Base-by-base conservation (phyloP, 768 basidiomycete genomes). In the Suillus subaureus region DNA sequence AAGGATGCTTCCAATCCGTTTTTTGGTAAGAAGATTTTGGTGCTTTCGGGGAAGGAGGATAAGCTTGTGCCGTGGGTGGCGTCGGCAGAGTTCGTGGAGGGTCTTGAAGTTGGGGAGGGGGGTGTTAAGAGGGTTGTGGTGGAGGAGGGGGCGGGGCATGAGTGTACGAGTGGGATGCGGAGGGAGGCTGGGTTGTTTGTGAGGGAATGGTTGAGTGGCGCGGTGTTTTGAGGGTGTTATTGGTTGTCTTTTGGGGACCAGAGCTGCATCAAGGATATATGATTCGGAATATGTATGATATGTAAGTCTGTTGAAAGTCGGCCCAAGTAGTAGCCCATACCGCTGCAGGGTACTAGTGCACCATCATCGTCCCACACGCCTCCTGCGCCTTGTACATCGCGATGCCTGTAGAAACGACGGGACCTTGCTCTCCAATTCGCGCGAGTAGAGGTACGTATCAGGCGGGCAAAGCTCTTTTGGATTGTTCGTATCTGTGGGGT, bases 11-110 rank as follows among this genome's bases (percentile, higher is more conserved):
- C 74, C 12, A 90, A 90, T 68, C 86, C 89, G 1, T 94, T 91
- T 74, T 65, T 81, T 5, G 89, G 87, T 1, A 94, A 93, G 79
- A 86, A 87, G 70, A 82, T 96, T 16, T 81, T 96, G 6, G 87
- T 91, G 3, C 75, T 96, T 4, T 87, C 88, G 1, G 93, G 93
- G 0, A 84, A 69, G 63, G 80, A 77, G 26, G 93, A 96, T 75
- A 76, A 71, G 51, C 70, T 91, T 18, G 93, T 94, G 21, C 92
- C 91, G 13, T 88, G 87, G 83, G 69, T 70, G n/a, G 80, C 83
- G 21, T 86, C 86, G 63, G 57, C 82, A 67, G 74, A 76, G 21
- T 91, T 91, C 74, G 85, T 91, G 0, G 81, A 86, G 4, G 73
- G 69, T 0, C 73, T 93, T 39, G 79, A 84, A 42, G 85, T 87